Percentiles rank a stretch among this genome's conserved stretches.
These are phyloP conservation scores for Colletotrichum spaethianum DNA, from an alignment of 2,329 filamentous ascomycete species.

Conservation along the genomic window DNA sequence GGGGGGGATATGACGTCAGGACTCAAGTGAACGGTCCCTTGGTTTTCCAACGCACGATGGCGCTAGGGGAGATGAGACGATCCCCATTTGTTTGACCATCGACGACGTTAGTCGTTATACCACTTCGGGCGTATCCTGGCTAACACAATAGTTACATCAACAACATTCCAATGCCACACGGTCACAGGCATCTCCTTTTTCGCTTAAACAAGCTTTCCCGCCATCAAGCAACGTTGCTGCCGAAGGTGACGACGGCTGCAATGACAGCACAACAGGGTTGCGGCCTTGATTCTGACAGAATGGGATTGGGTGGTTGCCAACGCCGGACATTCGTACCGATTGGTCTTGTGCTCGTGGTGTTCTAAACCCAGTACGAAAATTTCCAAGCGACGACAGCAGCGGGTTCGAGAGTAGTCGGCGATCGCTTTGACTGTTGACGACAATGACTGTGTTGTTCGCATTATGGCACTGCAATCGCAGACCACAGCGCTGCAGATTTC, in stretches of 20 bases:
- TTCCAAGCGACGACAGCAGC: not conserved
- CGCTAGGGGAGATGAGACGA: constrained; percentile 35
- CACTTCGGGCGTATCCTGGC: not conserved
- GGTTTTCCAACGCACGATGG: constrained; percentile 21
- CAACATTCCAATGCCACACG: not conserved
- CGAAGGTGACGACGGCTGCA: constrained; percentile 24
- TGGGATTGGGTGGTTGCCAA: not conserved
- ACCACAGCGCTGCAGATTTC: not conserved
- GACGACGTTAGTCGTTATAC: not conserved
- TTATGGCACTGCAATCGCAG: not conserved
- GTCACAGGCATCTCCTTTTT: constrained; percentile 27
- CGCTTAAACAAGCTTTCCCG: constrained; percentile 20
- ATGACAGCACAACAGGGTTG: constrained; percentile 17
- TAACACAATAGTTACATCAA: not conserved
- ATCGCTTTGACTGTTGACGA: not conserved
- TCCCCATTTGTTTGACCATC: constrained; percentile 6
- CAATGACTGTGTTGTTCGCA: not conserved
- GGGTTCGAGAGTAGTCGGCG: not conserved
- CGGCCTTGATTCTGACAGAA: not conserved
- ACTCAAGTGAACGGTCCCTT: constrained; percentile 21
- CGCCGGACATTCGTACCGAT: not conserved
- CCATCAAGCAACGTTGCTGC: not conserved
- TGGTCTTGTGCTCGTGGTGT: not conserved
- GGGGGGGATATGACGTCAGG: constrained; percentile 33
- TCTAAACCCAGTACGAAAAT: not conserved